A percentile compares a stretch with the other conserved stretches of the same genome.
phyloP scores from a whole-genome alignment of 768 basidiomycete species.

The Pleurotus sapidus region DNA sequence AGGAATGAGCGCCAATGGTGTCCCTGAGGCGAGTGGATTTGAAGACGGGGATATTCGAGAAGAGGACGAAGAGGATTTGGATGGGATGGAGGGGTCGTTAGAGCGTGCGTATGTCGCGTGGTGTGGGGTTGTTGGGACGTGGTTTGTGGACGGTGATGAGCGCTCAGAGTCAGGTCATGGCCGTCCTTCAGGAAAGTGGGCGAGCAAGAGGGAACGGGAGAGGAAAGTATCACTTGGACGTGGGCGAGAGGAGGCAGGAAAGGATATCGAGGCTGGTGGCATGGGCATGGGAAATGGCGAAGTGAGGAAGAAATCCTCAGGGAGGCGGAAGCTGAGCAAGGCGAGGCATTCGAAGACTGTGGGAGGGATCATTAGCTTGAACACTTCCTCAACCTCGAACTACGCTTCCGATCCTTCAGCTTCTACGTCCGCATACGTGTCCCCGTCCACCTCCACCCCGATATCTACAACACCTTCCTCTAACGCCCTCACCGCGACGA shows the following conservation, averaged over 20 bases:
- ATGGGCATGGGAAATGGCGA: neutral
- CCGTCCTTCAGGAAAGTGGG: neutral
- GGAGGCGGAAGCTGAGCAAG: no score
- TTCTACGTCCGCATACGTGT: no score
- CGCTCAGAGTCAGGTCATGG: neutral
- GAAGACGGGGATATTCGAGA: no score
- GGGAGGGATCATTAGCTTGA: no score
- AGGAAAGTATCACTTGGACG: neutral
- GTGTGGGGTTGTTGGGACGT: conserved; percentile 42
- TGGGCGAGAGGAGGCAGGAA: neutral
- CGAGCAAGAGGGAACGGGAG: neutral
- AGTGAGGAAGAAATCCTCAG: no score
- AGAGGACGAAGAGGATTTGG: conserved; percentile 24
- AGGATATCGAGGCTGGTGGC: neutral
- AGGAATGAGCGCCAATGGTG: neutral
- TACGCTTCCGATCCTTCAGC: no score
- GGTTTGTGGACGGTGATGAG: conserved; percentile 24
- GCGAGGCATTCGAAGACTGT: no score
- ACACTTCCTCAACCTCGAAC: no score
- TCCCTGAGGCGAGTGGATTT: no score
- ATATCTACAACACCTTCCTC: no score
- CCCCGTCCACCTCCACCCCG: no score
- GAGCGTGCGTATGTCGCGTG: conserved; percentile 48
- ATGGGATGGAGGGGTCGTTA: conserved; percentile 26
- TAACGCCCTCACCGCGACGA: neutral